These are phyloP conservation scores for Candida tallmaniae DNA, from an alignment of 805 yeast genomes.

Conservation along the genomic window DNA sequence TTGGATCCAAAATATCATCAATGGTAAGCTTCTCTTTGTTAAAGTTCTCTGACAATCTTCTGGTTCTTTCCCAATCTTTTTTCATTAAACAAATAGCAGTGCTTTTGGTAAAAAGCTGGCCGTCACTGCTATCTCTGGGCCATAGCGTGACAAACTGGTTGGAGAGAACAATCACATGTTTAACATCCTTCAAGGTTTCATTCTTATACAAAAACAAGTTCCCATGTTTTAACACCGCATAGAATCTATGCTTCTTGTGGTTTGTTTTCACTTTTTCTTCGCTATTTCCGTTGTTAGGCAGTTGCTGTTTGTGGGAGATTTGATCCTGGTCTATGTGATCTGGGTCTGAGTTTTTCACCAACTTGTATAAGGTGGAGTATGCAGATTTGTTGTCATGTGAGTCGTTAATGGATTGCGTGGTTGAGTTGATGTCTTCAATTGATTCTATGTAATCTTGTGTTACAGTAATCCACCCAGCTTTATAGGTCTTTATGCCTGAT, in stretches of 20 bases:
- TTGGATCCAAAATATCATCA: slow-evolving; percentile 20
- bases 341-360: slow-evolving; percentile 39
- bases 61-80: slow-evolving; percentile 29
- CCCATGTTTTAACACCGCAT: slow-evolving; percentile 77
- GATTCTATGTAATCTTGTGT: slow-evolving; percentile 62
- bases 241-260: slow-evolving; percentile 55
- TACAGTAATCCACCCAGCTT: slow-evolving; percentile 80
- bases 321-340: background rate
- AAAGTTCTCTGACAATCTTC: slow-evolving; percentile 16
- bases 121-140: slow-evolving; percentile 78
- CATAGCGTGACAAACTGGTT: slow-evolving; percentile 71
- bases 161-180: slow-evolving; percentile 74
- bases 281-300: slow-evolving; percentile 4
- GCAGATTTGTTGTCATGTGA: slow-evolving; percentile 47
- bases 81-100: slow-evolving; percentile 69
- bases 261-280: slow-evolving; percentile 15
- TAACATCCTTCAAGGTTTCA: slow-evolving; percentile 57
- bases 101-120: slow-evolving; percentile 72
- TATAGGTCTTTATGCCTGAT: slow-evolving; percentile 61
- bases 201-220: slow-evolving; percentile 81
- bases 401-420: slow-evolving; percentile 40
- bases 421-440: slow-evolving; percentile 43
- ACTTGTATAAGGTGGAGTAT: slow-evolving; percentile 55
- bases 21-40: slow-evolving; percentile 18
- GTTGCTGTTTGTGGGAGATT: background rate